A percentile compares a stretch with the other conserved stretches of the same genome.
Evolutionary conservation across 805 yeast species (phyloP).

Genomic region (Metschnikowia lachancei): DNA sequence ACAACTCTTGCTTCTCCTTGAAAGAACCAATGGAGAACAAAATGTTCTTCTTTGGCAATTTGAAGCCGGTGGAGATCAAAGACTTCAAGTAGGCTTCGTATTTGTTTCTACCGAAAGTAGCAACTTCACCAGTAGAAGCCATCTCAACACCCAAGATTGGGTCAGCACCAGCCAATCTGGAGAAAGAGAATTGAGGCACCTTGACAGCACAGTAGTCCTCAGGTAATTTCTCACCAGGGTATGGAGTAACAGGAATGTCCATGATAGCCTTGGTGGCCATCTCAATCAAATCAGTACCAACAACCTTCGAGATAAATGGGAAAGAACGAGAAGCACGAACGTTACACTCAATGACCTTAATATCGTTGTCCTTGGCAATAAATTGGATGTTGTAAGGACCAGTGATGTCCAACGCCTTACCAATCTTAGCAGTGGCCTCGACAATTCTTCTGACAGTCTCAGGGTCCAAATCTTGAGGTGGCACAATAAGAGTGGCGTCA

Average conservation of each 20-base stretch:
- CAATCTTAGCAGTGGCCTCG: constrained; percentile 94
- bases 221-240: constrained; percentile 86
- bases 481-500: constrained; percentile 95
- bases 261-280: constrained; percentile 95
- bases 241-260: constrained; percentile 84
- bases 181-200: constrained; percentile 97
- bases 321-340: constrained; percentile 99
- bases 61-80: constrained; percentile 91
- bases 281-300: constrained; percentile 93
- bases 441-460: constrained; percentile 90
- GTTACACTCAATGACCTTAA: constrained; percentile 97
- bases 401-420: constrained; percentile 89
- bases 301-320: constrained; percentile 97
- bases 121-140: constrained; percentile 99
- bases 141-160: constrained; percentile 97
- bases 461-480: constrained; percentile 91
- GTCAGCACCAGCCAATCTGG: constrained; percentile 95
- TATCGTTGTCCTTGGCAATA: constrained; percentile 91
- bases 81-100: constrained; percentile 97
- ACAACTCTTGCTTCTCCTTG: constrained; percentile 90
- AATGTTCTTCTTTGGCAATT: constrained; percentile 91
- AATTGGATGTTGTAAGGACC: constrained; percentile 98
- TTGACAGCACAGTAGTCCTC: constrained; percentile 93
- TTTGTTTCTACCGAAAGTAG: constrained; percentile 92
- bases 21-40: constrained; percentile 92